Evolutionary conservation across 2,329 filamentous ascomycete species (phyloP), one percentile per base, ranked within the genome.

Genomic region (Sporothrix brasiliensis): DNA sequence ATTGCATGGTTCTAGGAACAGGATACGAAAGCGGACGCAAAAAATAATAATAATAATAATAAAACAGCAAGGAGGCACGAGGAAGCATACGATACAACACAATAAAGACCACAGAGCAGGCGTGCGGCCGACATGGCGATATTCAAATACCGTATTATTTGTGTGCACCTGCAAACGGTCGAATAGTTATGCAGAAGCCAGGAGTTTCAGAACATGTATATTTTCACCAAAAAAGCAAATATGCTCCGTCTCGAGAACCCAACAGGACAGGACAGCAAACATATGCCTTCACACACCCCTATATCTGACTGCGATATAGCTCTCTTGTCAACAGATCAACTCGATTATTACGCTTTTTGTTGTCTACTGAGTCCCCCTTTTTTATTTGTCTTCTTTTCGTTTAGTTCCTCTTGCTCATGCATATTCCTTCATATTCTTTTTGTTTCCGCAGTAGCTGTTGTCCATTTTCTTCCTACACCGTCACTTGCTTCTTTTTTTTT

Each of bases 51-150:
- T 24, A 24, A 24, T 24, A 24, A 24, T 24, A 24, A 24, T 24
- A 63, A 63, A 47, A 47, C 19, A 24, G 13, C 11, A 30, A 47
- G 39, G 39, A 24, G 27, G 39, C 5, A 11, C 47, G 39, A 63
- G 58, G 44, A 61, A n/a, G n/a, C n/a, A 67, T 21, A 9, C 56
- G 16, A 53, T 39, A 39, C n/a, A 61, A 30, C 47, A 50, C 24
- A 67, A 39, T 56, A 47, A 70, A 49, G 30, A 16, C 34, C 11
- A 44, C 39, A 47, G n/a, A 27, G 16, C 16, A 61, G 39, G 34
- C 34, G 56, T 30, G 34, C 24, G 24, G 56, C 39, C 39, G 39
- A 47, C 21, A 61, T 61, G 58, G n/a, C n/a, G 58, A 61, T 61
- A 44, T 61, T 39, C 58, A 61, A 44, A 61, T 11, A 3, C 39